Base-by-base conservation (phyloP, 352 stramenopile species). In the Globisporangium polare region DNA sequence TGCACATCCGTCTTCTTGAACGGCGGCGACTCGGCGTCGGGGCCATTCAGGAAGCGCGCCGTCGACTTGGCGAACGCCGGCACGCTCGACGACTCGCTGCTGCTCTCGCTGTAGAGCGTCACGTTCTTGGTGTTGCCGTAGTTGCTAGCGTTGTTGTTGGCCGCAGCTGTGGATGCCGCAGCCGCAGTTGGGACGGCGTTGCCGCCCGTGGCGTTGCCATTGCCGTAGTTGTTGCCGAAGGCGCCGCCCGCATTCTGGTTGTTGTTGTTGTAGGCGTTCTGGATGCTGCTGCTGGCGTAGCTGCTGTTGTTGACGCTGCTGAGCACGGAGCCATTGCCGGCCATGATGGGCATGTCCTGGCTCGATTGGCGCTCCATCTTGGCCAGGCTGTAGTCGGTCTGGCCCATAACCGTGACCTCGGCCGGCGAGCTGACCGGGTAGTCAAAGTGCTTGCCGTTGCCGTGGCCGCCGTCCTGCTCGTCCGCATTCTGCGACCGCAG, bases 1-100 rank as follows among this genome's bases (percentile, higher is more conserved):
- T 75, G 63, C 42, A 76, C 67, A 0, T 70, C 53, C 18, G 76
- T 70, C 51, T 77, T 79, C 35, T 63, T 51, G 56, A 74, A 69
- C 60, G 77, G 78, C 3, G 67, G 69, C 3, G 76, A 82, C 20
- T 53, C 57, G 9, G 37, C 24, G 39, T 65, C 60, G 5, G 61
- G 47, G 0, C 53, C 35, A 62, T 63, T 33, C 62, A 75, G 13
- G 63, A 67, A 49, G 43, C 9, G 42, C 18, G 53, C 18, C 39
- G 51, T 47, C 24, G 60, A 61, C 51, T 65, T 61, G 50, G 39
- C 22, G 29, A 65, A 59, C 49, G 59, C 15, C 26, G 39, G 51
- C n/a, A 29, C 13, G 9, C 49, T 59, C 27, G 50, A 55, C 29
- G 50, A 55, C 50, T 31, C 27, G 17, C 27, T 53, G 17, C 1